Percentiles rank a stretch among this genome's conserved stretches.
Conservation (phyloP, 768 basidiomycete species). For the Boletus pseudo-olivaceus region DNA sequence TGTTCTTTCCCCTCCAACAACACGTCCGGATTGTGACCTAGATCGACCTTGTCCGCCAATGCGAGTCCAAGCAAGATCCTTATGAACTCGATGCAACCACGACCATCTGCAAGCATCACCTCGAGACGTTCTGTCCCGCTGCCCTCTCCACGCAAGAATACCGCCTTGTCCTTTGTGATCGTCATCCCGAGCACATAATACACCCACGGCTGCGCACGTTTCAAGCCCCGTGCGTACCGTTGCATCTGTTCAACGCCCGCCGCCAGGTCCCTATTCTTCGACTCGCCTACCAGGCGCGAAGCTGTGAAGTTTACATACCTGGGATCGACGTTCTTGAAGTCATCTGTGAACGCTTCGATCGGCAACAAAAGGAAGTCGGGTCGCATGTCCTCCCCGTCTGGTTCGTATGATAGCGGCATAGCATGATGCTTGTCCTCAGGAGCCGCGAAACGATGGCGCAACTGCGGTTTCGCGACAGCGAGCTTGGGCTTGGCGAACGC, state of each 20-base stretch:
- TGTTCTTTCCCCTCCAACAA: neutral
- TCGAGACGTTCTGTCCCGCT: slow-evolving; percentile 10
- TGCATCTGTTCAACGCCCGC: neutral
- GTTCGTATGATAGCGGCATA: neutral
- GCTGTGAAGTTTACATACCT: neutral
- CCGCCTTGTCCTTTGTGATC: neutral
- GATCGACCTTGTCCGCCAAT: neutral
- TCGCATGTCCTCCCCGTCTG: slow-evolving; percentile 1
- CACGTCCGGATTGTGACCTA: slow-evolving; percentile 5
- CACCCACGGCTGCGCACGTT: slow-evolving; percentile 3
- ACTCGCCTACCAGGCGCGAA: neutral
- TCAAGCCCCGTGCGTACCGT: slow-evolving; percentile 3
- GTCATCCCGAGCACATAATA: slow-evolving; percentile 3
- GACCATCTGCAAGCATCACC: neutral
- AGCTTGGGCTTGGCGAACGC: neutral
- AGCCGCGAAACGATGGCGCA: neutral
- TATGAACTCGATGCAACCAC: slow-evolving; percentile 11
- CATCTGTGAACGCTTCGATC: slow-evolving; percentile 1
- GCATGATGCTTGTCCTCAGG: neutral
- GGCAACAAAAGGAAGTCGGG: slow-evolving; percentile 16
- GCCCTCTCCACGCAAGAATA: slow-evolving; percentile 8
- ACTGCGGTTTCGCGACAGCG: neutral
- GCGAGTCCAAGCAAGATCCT: slow-evolving; percentile 11
- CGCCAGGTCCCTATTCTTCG: neutral
- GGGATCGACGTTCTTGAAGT: neutral